These are phyloP conservation scores for Xylaria acuta DNA, from an alignment of 495 filamentous ascomycete species.

Conservation along the genomic window DNA sequence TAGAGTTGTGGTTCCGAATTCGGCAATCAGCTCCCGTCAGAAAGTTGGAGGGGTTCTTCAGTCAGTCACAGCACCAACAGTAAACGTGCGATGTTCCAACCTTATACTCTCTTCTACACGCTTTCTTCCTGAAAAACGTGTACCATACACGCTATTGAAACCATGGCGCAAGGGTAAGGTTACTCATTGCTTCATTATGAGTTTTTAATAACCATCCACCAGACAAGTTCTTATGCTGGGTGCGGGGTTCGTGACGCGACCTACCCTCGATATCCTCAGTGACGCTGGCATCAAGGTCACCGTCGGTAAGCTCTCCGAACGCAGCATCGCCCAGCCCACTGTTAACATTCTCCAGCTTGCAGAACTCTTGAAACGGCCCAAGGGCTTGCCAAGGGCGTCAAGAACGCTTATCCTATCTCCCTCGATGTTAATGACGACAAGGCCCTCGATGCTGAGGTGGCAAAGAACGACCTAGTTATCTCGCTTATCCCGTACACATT, in stretches of 20 bases:
- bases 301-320: constrained; percentile 67
- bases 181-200: not conserved
- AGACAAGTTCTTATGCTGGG: constrained; percentile 71
- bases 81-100: not conserved
- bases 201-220: constrained; percentile 13
- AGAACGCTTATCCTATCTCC: constrained; percentile 73
- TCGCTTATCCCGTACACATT: constrained; percentile 91
- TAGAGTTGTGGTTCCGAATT: constrained; percentile 21
- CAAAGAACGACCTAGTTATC: constrained; percentile 79
- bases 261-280: constrained; percentile 78
- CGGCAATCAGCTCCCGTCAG: constrained; percentile 23
- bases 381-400: constrained; percentile 73
- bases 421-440: constrained; percentile 79
- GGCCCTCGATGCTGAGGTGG: constrained; percentile 79
- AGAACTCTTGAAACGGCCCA: constrained; percentile 79
- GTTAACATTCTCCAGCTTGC: constrained; percentile 66
- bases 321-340: not conserved
- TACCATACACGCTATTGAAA: not conserved
- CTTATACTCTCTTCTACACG: not conserved
- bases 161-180: constrained; percentile 19
- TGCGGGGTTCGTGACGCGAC: constrained; percentile 81
- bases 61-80: not conserved
- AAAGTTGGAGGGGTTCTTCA: constrained; percentile 20
- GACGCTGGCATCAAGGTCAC: constrained; percentile 79
- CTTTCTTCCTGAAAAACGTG: not conserved